Conservation (phyloP, 2,329 filamentous ascomycete genomes). For the Samsoniella hepiali region DNA sequence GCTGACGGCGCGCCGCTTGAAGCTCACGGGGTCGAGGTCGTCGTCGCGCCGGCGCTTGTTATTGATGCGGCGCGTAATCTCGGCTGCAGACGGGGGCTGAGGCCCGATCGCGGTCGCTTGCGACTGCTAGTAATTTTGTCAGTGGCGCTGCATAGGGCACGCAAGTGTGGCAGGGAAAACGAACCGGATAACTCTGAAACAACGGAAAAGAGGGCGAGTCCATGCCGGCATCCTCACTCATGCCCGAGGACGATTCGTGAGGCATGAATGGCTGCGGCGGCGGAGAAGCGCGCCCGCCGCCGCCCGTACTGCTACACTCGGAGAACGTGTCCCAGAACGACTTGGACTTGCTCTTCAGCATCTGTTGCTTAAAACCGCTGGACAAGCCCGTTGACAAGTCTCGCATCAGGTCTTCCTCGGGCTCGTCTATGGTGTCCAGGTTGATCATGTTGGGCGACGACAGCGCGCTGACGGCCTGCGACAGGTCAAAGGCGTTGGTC, state of each 20-base stretch:
- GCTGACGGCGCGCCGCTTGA: slow-evolving; percentile 88
- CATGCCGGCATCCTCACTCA: slow-evolving; percentile 70
- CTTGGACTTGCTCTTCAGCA: slow-evolving; percentile 65
- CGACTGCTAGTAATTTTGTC: slow-evolving; percentile 26
- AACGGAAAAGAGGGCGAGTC: slow-evolving; percentile 58
- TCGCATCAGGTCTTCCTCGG: slow-evolving; percentile 67
- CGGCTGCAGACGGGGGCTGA: slow-evolving; percentile 62
- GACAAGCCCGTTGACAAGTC: slow-evolving; percentile 50
- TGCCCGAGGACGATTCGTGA: slow-evolving; percentile 55
- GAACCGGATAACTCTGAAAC: slow-evolving; percentile 33
- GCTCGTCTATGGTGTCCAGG: slow-evolving; percentile 64
- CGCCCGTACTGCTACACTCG: slow-evolving; percentile 55
- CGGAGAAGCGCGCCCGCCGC: slow-evolving; percentile 54
- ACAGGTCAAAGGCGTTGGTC: slow-evolving; percentile 40
- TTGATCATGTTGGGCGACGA: slow-evolving; percentile 68
- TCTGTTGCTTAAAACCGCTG: slow-evolving; percentile 72
- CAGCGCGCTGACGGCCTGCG: slow-evolving; percentile 54
- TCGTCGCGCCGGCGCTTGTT: slow-evolving; percentile 85
- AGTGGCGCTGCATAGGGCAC: slow-evolving; percentile 12
- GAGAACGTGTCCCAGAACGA: slow-evolving; percentile 76
- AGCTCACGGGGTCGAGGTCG: slow-evolving; percentile 81
- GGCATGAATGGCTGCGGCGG: slow-evolving; percentile 63
- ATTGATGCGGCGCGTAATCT: slow-evolving; percentile 74
- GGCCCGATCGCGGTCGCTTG: slow-evolving; percentile 31
- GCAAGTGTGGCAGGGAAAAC: background rate